Percentiles rank a stretch among this genome's conserved stretches.
Evolutionary conservation across 352 stramenopile species (phyloP).

Genomic region (Phytopythium sindhum): DNA sequence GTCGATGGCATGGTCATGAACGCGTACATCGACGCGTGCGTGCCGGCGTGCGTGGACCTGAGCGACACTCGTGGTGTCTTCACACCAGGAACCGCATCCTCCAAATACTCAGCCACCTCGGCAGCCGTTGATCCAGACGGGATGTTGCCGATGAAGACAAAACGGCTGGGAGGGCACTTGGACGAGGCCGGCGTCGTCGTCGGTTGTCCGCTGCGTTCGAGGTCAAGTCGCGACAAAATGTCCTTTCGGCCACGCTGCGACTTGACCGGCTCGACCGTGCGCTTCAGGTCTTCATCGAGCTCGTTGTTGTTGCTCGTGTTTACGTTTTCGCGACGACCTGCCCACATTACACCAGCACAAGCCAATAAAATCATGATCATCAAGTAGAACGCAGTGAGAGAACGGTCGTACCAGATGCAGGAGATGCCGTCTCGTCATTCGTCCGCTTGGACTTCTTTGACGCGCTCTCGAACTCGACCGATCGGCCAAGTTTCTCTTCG

Average conservation of each 20-base stretch:
- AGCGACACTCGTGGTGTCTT: conserved; percentile 48
- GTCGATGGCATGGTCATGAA: conserved; percentile 65
- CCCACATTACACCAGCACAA: background rate
- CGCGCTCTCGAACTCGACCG: conserved; percentile 15
- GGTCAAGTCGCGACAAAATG: background rate
- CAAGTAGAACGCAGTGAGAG: background rate
- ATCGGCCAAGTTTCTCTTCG: conserved; percentile 16
- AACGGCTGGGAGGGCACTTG: conserved; percentile 59
- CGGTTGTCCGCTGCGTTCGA: background rate
- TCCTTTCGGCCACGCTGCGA: background rate
- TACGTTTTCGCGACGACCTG: conserved; percentile 2
- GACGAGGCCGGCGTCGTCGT: conserved; percentile 17
- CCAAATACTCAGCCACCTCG: conserved; percentile 57
- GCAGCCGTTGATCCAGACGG: conserved; percentile 28
- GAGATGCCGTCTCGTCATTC: background rate
- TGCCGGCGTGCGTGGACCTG: conserved; percentile 31
- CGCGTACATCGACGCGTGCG: conserved; percentile 42
- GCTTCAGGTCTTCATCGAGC: conserved; percentile 10
- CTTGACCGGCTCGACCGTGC: conserved; percentile 10
- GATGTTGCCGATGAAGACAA: conserved; percentile 72
- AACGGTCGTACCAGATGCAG: background rate
- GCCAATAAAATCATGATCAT: background rate
- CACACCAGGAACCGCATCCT: conserved; percentile 43
- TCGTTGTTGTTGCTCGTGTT: conserved; percentile 8
- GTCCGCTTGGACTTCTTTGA: conserved; percentile 25